Conservation (phyloP, 2,329 filamentous ascomycete species). For the Golovinomyces cichoracearum region DNA sequence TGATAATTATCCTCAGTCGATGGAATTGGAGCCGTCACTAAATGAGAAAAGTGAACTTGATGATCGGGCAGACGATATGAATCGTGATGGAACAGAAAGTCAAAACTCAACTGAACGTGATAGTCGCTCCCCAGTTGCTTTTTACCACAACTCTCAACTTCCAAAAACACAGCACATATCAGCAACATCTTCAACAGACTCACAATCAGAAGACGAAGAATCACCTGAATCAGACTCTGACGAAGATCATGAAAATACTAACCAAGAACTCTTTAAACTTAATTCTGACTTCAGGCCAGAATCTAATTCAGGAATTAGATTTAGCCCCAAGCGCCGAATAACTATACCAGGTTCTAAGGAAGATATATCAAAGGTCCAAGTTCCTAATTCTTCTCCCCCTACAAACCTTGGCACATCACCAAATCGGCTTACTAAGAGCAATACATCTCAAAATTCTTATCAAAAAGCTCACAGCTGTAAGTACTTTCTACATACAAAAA, state of each 20-base stretch:
- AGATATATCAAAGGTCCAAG: neutral
- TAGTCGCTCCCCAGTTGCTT: constrained; percentile 12
- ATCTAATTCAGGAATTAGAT: neutral
- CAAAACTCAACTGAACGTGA: constrained; percentile 9
- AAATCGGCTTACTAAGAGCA: neutral
- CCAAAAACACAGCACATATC: constrained; percentile 1
- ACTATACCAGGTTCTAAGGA: neutral
- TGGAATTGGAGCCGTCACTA: neutral
- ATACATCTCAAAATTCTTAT: neutral
- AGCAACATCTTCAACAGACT: neutral
- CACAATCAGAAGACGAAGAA: neutral
- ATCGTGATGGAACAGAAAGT: constrained; percentile 6
- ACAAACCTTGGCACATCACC: neutral
- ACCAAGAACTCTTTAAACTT: neutral
- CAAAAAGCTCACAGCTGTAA: neutral
- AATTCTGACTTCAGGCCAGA: neutral
- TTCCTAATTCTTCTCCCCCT: constrained; percentile 1
- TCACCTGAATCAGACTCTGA: neutral
- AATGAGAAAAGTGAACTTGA: too few relatives aligned
- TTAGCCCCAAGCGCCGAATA: neutral
- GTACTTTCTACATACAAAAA: neutral
- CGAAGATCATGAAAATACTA: constrained; percentile 1
- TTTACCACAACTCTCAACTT: constrained; percentile 5
- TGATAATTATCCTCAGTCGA: too few relatives aligned
- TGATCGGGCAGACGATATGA: neutral